These are phyloP conservation scores for Fusarium fujikuroi DNA, from an alignment of 2,329 filamentous ascomycete genomes.

Conservation along the genomic window DNA sequence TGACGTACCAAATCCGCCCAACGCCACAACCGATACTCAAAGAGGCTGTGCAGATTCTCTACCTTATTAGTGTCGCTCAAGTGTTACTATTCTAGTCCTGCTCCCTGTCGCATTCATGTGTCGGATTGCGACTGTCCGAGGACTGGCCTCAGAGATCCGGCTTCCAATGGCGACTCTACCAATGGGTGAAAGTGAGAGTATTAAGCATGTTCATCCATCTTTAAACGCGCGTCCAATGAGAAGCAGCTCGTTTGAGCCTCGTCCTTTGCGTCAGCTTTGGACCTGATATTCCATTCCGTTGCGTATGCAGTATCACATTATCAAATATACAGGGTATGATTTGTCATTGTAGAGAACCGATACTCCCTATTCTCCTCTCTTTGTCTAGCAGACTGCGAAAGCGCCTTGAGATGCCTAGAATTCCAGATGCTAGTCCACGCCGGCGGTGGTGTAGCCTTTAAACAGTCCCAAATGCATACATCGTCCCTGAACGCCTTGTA, in stretches of 20 bases:
- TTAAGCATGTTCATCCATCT: background rate
- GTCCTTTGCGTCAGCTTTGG: constrained; percentile 26
- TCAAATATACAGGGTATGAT: background rate
- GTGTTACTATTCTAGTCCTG: constrained; percentile 28
- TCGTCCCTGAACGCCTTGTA: constrained; percentile 32
- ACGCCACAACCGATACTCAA: constrained; percentile 36
- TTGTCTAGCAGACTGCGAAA: constrained; percentile 1
- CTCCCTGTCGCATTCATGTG: background rate
- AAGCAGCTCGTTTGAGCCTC: constrained; percentile 24
- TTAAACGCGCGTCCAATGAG: constrained; percentile 33
- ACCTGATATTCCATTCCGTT: background rate
- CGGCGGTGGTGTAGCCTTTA: background rate
- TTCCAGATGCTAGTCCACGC: constrained; percentile 1
- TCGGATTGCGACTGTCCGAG: constrained; percentile 23
- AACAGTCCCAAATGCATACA: constrained; percentile 7
- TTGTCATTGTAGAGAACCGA: background rate
- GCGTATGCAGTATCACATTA: background rate
- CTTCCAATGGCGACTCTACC: constrained; percentile 17
- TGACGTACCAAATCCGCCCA: constrained; percentile 13
- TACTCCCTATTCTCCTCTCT: background rate
- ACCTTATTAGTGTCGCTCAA: background rate
- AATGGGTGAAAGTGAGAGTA: constrained; percentile 3
- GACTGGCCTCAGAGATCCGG: constrained; percentile 11
- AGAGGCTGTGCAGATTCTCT: constrained; percentile 36
- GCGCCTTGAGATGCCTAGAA: background rate